Conservation (phyloP, 768 basidiomycete species). For the Harrya chromipes region DNA sequence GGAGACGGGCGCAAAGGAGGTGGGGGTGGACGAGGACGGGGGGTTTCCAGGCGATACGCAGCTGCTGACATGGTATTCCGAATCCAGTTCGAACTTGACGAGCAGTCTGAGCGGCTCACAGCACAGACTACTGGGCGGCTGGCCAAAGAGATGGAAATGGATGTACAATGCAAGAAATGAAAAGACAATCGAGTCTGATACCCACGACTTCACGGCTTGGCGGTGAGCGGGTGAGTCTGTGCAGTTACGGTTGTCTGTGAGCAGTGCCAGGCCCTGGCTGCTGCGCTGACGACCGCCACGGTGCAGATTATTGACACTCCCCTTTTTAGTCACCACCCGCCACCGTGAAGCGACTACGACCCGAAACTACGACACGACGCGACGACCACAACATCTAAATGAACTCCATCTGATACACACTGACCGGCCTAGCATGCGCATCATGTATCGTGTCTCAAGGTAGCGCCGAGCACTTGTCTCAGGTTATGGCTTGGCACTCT, state of each 20-base stretch:
- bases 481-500: no score
- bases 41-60: conserved; percentile 62
- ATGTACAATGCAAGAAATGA: conserved; percentile 19
- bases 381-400: background rate
- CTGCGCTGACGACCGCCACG: conserved; percentile 32
- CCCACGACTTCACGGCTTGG: conserved; percentile 6
- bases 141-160: conserved; percentile 12
- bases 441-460: background rate
- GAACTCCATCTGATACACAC: background rate
- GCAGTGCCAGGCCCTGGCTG: conserved; percentile 17
- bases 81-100: conserved; percentile 34
- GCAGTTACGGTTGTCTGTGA: conserved; percentile 25
- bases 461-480: no score
- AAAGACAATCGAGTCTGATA: conserved; percentile 5
- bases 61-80: conserved; percentile 51
- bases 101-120: conserved; percentile 3
- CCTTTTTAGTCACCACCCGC: conserved; percentile 17
- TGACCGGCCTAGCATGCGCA: no score
- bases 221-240: conserved; percentile 11
- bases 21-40: conserved; percentile 56
- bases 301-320: conserved; percentile 19
- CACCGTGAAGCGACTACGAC: conserved; percentile 2
- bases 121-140: conserved; percentile 6
- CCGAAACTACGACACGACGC: conserved; percentile 6
- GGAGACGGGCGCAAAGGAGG: conserved; percentile 51